phyloP scores from a whole-genome alignment of 768 basidiomycete genomes.

The Tubosaeta brunneosetosa region DNA sequence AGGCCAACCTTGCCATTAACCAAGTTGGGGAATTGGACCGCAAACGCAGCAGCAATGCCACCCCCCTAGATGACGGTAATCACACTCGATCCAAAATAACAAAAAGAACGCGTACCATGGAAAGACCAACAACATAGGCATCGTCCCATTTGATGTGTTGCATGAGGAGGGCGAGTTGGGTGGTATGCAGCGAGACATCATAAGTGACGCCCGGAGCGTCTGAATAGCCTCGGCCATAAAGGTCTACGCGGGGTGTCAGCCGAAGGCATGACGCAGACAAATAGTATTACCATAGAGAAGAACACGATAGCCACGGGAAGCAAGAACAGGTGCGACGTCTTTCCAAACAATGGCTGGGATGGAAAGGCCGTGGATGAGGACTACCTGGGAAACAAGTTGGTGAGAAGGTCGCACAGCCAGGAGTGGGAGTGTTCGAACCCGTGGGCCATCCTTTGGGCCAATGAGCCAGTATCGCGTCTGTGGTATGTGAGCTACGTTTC shows the following conservation, averaged over 20 bases:
- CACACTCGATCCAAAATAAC: slow-evolving; percentile 5
- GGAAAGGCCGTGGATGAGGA: slow-evolving; percentile 74
- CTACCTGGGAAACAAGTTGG: slow-evolving; percentile 42
- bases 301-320: slow-evolving; percentile 62
- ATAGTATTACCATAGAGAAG: slow-evolving; percentile 60
- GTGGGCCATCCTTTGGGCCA: slow-evolving; percentile 63
- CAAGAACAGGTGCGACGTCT: slow-evolving; percentile 64
- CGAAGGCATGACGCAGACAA: background rate
- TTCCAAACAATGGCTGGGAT: slow-evolving; percentile 76
- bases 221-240: slow-evolving; percentile 81
- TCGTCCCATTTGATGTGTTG: slow-evolving; percentile 72
- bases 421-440: slow-evolving; percentile 38
- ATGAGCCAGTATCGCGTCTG: slow-evolving; percentile 76
- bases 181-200: slow-evolving; percentile 58
- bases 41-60: slow-evolving; percentile 66
- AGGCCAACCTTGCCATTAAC: slow-evolving; percentile 62
- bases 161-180: slow-evolving; percentile 79
- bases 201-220: slow-evolving; percentile 72
- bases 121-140: slow-evolving; percentile 62
- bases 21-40: slow-evolving; percentile 65
- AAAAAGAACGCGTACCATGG: slow-evolving; percentile 50
- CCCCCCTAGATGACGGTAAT: slow-evolving; percentile 52
- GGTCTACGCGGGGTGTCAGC: slow-evolving; percentile 41
- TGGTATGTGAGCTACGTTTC: slow-evolving; percentile 1
- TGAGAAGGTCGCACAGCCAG: slow-evolving; percentile 1